phyloP scores from a whole-genome alignment of 345 rosid species.

The Cochlearia excelsa region DNA sequence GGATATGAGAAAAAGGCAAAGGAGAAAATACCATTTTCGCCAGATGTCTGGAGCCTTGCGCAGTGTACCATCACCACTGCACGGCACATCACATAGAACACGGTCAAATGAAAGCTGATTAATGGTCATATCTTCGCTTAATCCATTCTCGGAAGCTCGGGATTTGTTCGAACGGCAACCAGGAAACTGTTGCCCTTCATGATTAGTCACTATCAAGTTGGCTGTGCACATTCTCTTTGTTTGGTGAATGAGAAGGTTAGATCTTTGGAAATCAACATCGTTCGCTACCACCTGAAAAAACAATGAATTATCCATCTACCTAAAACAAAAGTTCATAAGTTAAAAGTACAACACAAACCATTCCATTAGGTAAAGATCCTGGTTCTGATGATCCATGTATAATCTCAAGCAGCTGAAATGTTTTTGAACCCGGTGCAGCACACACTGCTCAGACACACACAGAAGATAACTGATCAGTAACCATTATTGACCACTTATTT shows the following conservation, averaged over 20 bases:
- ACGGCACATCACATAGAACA: slow-evolving; percentile 91
- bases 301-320: background rate
- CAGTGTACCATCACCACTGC: slow-evolving; percentile 97
- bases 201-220: slow-evolving; percentile 87
- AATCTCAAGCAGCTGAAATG: slow-evolving; percentile 91
- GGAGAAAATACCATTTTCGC: slow-evolving; percentile 74
- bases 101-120: slow-evolving; percentile 81
- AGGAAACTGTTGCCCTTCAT: slow-evolving; percentile 98
- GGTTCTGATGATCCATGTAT: slow-evolving; percentile 62
- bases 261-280: slow-evolving; percentile 95
- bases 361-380: slow-evolving; percentile 71
- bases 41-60: slow-evolving; percentile 98
- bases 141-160: slow-evolving; percentile 33
- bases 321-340: slow-evolving; percentile 10
- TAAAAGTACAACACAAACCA: slow-evolving; percentile 47
- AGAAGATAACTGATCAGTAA: slow-evolving; percentile 7
- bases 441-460: slow-evolving; percentile 58
- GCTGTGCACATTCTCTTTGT: slow-evolving; percentile 97
- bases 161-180: slow-evolving; percentile 56
- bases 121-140: slow-evolving; percentile 36
- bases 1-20: background rate
- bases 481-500: slow-evolving; percentile 3
- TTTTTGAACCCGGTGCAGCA: slow-evolving; percentile 98
- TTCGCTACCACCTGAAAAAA: slow-evolving; percentile 71
- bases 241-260: slow-evolving; percentile 96